Evolutionary conservation across 345 rosid genomes (phyloP), one percentile per base, ranked within the genome.

Genomic region (Populus nigra): DNA sequence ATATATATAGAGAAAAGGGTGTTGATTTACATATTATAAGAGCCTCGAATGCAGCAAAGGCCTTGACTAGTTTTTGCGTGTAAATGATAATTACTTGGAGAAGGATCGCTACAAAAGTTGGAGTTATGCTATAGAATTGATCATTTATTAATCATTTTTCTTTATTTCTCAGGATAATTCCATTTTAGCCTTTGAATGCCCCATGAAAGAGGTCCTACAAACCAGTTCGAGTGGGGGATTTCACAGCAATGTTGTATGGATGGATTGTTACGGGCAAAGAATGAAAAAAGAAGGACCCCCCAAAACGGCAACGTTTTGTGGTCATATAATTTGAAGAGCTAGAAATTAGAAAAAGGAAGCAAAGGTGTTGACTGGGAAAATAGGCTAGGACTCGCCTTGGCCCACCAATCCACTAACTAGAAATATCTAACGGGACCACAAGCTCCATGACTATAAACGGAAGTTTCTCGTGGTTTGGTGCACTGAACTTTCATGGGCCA

Each of bases 371-470:
- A 23, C 15, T n/a, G 65, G n/a, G 11, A 23, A 1, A 59, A 4
- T 23, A 29, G 29, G 27, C 65, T n/a, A n/a, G 50, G 17, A 13
- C 50, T 13, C 3, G 50, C 16, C 13, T 4, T 3, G 65, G 29
- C 68, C 76, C 69, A 39, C 76, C 38, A 50, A 2, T 35, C 20
- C 72, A 69, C 72, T 43, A 69, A 43, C 35, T 35, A 7, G 41
- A 35, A 67, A 20, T 35, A 8, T 35, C 11, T 1, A 50, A 69
- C 4, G 39, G 73, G 73, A 70, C 73, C 62, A 43, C 73, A 70
- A 3, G 47, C 43, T 43, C 0, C 0, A 22, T n/a, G 29, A 10
- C 63, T 23, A 43, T 43, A 59, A 10, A 59, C 23, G 27, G 7
- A 59, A 59, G 29, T 59, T 59, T 59, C 59, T 23, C 29, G 0